phyloP scores from a whole-genome alignment of 176 grass and related monocot species.

The Luzula sylvatica region DNA sequence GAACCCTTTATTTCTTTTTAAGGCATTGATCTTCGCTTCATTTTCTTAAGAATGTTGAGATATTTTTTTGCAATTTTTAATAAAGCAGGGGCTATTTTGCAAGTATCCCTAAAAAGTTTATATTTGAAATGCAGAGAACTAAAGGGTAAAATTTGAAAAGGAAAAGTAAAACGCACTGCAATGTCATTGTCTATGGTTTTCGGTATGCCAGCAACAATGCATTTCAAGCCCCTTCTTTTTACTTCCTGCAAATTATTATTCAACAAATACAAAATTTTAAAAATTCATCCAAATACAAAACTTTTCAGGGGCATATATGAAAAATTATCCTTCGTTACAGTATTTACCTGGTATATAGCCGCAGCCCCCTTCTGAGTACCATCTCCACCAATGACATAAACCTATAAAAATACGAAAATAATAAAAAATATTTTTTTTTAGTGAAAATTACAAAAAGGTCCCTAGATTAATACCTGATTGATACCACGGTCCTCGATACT shows the following conservation, averaged over 20 bases:
- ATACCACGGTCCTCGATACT: conserved; percentile 94
- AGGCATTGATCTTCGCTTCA: too few species aligned
- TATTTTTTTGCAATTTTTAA: too few species aligned
- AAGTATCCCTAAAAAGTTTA: too few species aligned
- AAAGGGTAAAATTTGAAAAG: conserved; percentile 5
- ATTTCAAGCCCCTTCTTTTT: conserved; percentile 62
- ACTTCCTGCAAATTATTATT: conserved; percentile 50
- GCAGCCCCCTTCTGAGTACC: conserved; percentile 85
- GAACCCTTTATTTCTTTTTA: conserved; percentile 10
- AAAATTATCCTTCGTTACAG: conserved; percentile 1
- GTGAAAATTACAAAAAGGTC: conserved; percentile 1
- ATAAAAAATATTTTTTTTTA: conserved; percentile 6
- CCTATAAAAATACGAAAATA: conserved; percentile 29
- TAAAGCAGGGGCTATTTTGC: too few species aligned
- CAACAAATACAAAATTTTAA: not conserved
- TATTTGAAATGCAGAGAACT: too few species aligned
- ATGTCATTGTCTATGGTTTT: conserved; percentile 99
- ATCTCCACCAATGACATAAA: conserved; percentile 93
- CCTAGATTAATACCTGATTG: conserved; percentile 52
- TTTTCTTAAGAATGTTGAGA: too few species aligned
- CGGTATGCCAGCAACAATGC: conserved; percentile 81
- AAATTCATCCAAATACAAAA: not conserved
- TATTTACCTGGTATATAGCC: conserved; percentile 81
- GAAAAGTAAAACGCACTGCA: conserved; percentile 33
- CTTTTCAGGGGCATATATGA: conserved; percentile 6